phyloP scores from a whole-genome alignment of 2,329 filamentous ascomycete species.

The Fusarium humuli region DNA sequence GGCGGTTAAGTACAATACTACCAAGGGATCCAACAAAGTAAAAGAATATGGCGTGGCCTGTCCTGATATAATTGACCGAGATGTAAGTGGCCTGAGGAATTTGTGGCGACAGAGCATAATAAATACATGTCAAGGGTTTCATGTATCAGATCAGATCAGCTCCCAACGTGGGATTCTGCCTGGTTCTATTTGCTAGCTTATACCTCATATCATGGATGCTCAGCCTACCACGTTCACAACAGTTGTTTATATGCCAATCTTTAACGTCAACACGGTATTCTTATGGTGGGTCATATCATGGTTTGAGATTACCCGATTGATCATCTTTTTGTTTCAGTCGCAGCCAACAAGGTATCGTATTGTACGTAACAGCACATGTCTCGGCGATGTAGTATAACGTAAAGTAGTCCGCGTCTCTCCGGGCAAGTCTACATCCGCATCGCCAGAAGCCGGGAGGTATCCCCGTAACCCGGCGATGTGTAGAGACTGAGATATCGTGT shows the following conservation, averaged over 20 bases:
- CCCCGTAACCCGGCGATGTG: conserved; percentile 25
- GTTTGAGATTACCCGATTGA: not conserved
- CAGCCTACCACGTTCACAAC: not conserved
- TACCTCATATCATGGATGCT: conserved; percentile 11
- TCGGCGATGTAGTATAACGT: conserved; percentile 13
- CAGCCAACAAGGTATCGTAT: conserved; percentile 17
- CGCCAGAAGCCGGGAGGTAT: conserved; percentile 37
- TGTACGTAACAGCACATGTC: conserved; percentile 17
- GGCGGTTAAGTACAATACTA: not conserved
- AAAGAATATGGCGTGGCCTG: not conserved
- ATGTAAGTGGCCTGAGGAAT: conserved; percentile 18
- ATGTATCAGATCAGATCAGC: conserved; percentile 14
- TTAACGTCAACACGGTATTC: not conserved
- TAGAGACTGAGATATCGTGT: not conserved
- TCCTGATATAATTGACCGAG: conserved; percentile 25
- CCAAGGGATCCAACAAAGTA: not conserved
- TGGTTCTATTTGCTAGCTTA: conserved; percentile 32
- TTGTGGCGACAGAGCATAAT: conserved; percentile 15
- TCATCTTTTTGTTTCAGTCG: not conserved
- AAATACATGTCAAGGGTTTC: conserved; percentile 6
- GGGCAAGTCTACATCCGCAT: conserved; percentile 26
- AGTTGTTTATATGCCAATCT: not conserved
- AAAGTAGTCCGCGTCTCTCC: conserved; percentile 31
- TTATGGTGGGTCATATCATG: not conserved
- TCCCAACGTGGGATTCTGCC: conserved; percentile 17